Evolutionary conservation across 176 grass and related monocot species (phyloP).

Genomic region (Hordeum marinum): DNA sequence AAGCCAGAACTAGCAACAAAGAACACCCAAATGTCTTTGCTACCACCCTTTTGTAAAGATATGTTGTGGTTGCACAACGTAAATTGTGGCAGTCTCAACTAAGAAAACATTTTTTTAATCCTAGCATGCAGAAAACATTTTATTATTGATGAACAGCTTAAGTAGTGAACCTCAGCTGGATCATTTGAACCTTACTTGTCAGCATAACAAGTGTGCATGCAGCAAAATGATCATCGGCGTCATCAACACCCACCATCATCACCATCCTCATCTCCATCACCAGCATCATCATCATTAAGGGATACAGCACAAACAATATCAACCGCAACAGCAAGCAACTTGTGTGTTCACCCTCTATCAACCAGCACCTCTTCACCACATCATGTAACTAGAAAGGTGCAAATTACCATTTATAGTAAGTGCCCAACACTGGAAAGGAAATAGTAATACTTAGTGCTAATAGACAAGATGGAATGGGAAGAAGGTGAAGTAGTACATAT

Average conservation of each 20-base stretch:
- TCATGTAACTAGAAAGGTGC: constrained; percentile 68
- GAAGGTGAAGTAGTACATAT: constrained; percentile 30
- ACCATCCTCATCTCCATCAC: constrained; percentile 29
- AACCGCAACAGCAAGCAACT: constrained; percentile 53
- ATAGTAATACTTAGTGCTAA: constrained; percentile 23
- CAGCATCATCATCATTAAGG: constrained; percentile 34
- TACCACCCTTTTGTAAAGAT: not conserved
- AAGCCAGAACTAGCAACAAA: not conserved
- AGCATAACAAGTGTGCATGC: constrained; percentile 29
- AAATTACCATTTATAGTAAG: constrained; percentile 44
- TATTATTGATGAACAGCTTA: not conserved
- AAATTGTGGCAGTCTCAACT: not conserved
- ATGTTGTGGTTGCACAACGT: not conserved
- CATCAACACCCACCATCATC: constrained; percentile 31
- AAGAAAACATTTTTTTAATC: not conserved
- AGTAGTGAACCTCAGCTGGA: constrained; percentile 22
- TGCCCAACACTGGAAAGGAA: constrained; percentile 15
- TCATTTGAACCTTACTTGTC: constrained; percentile 45
- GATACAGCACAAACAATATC: constrained; percentile 53
- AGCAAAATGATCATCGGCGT: constrained; percentile 32
- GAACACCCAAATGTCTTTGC: not conserved
- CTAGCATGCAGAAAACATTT: constrained; percentile 1
- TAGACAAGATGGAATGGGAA: constrained; percentile 21
- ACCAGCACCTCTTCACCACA: constrained; percentile 52
- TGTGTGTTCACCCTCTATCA: constrained; percentile 48